Percentiles rank a stretch among this genome's conserved stretches.
Evolutionary conservation across 2,329 filamentous ascomycete genomes (phyloP).

Genomic region (Tolypocladium pustulatum): DNA sequence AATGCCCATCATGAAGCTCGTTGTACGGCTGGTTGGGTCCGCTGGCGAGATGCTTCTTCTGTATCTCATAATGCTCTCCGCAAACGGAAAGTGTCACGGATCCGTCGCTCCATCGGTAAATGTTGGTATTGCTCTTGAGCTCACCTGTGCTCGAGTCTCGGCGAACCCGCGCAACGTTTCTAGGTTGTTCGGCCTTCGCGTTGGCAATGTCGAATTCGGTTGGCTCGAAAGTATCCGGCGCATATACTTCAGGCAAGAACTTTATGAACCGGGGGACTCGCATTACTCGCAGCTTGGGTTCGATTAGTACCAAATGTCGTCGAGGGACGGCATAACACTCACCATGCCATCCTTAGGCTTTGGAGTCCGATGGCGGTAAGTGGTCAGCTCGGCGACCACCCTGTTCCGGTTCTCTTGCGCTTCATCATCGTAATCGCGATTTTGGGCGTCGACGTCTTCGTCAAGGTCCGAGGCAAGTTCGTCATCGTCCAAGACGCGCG

Average conservation of each 20-base stretch:
- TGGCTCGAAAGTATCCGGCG: conserved; percentile 54
- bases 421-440: conserved; percentile 31
- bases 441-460: conserved; percentile 24
- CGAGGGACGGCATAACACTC: conserved; percentile 13
- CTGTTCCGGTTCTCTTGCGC: conserved; percentile 38
- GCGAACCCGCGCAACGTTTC: conserved; percentile 59
- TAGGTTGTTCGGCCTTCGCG: conserved; percentile 42
- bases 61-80: conserved; percentile 64
- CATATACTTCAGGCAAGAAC: conserved; percentile 57
- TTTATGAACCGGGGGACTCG: conserved; percentile 64
- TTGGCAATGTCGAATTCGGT: conserved; percentile 43
- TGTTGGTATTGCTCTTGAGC: conserved; percentile 63
- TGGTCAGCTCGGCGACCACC: conserved; percentile 50
- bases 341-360: conserved; percentile 63
- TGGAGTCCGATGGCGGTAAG: conserved; percentile 60
- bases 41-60: conserved; percentile 59
- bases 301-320: background rate
- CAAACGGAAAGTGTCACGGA: conserved; percentile 67
- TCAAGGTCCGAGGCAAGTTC: conserved; percentile 43
- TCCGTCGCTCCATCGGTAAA: conserved; percentile 72
- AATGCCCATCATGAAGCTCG: conserved; percentile 60
- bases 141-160: conserved; percentile 54
- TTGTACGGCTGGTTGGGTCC: conserved; percentile 48
- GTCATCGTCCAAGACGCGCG: conserved; percentile 53
- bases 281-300: conserved; percentile 51